A percentile compares a stretch with the other conserved stretches of the same genome.
Conservation (phyloP, 176 grass and related monocot genomes). For the Cenchrus fungigraminus region DNA sequence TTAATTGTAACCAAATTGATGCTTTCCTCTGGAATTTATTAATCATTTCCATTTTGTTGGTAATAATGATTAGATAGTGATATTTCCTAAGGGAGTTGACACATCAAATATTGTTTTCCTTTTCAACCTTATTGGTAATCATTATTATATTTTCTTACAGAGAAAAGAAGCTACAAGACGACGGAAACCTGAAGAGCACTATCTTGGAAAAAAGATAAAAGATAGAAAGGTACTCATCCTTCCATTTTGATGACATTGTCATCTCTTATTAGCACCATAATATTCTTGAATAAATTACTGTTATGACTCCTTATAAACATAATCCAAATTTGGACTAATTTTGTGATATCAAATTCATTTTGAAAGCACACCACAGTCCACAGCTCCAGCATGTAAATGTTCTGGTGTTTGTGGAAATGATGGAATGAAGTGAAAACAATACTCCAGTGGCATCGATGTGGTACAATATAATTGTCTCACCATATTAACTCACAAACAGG, state of each 20-base stretch:
- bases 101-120: background rate
- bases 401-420: conserved; percentile 12
- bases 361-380: background rate
- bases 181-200: conserved; percentile 58
- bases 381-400: background rate
- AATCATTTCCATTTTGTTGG: background rate
- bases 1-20: background rate
- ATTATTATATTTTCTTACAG: conserved; percentile 43
- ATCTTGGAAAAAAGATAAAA: conserved; percentile 73
- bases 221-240: conserved; percentile 68
- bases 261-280: background rate
- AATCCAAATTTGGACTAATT: background rate
- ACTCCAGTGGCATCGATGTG: background rate
- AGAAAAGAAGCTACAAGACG: conserved; percentile 82
- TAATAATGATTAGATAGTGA: conserved; percentile 12
- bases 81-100: background rate
- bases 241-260: conserved; percentile 15
- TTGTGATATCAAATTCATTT: conserved; percentile 31
- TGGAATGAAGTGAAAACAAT: background rate
- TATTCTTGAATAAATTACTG: conserved; percentile 24
- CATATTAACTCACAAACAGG: background rate
- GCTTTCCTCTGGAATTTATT: background rate
- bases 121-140: background rate
- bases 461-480: background rate
- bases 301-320: background rate